Evolutionary conservation across 2,329 filamentous ascomycete species (phyloP).

Genomic region (Lojkania enalia): DNA sequence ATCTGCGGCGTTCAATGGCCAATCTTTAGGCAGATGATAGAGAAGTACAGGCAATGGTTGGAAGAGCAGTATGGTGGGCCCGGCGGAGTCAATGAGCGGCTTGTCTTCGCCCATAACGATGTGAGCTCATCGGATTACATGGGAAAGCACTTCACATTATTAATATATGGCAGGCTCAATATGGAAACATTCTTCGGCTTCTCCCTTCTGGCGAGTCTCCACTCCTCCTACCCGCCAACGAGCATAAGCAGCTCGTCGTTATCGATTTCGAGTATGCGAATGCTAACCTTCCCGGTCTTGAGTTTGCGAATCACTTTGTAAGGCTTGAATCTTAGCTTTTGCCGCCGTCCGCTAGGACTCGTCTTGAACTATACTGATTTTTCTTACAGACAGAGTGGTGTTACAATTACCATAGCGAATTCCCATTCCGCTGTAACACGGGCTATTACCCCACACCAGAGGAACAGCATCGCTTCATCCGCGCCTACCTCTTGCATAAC

Average conservation of each 20-base stretch:
- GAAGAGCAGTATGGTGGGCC: constrained; percentile 69
- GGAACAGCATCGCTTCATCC: constrained; percentile 83
- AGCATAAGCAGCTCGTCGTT: constrained; percentile 93
- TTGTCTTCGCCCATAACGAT: constrained; percentile 98
- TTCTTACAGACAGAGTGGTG: constrained; percentile 78
- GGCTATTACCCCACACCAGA: constrained; percentile 73
- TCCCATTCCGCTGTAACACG: constrained; percentile 69
- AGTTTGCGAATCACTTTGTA: constrained; percentile 97
- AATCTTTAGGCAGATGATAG: constrained; percentile 72
- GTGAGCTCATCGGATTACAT: constrained; percentile 55
- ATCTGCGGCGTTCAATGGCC: constrained; percentile 86
- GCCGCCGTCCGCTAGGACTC: background rate
- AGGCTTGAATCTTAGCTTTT: constrained; percentile 28
- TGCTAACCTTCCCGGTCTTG: constrained; percentile 80
- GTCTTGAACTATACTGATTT: constrained; percentile 6
- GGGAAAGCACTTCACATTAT: constrained; percentile 12
- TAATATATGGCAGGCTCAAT: constrained; percentile 74
- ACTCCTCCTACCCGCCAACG: constrained; percentile 82
- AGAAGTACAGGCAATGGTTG: constrained; percentile 78
- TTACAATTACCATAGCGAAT: constrained; percentile 88
- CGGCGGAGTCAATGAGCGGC: constrained; percentile 67
- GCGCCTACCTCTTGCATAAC: constrained; percentile 82
- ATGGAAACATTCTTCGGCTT: constrained; percentile 90
- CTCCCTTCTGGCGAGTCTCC: constrained; percentile 75
- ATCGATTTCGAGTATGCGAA: constrained; percentile 98